Conservation (phyloP, 2,329 filamentous ascomycete genomes). For the Xylaria hypoxylon region DNA sequence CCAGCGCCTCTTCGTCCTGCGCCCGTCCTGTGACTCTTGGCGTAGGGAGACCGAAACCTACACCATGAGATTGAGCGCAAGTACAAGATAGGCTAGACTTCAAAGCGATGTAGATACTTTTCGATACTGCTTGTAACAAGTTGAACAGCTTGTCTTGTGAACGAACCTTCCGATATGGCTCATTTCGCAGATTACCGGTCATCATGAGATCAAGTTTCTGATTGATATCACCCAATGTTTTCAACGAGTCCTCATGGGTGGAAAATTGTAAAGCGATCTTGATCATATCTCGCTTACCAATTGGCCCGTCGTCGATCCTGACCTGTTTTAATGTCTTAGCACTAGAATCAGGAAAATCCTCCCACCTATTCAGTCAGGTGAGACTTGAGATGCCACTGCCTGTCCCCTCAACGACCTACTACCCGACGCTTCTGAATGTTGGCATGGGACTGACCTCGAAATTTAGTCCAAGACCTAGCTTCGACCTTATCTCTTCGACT, state of each 20-base stretch:
- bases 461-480: constrained; percentile 24
- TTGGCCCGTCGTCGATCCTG: constrained; percentile 20
- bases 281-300: constrained; percentile 30
- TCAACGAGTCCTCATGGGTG: constrained; percentile 32
- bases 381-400: background rate
- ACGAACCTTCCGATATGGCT: constrained; percentile 35
- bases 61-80: constrained; percentile 40
- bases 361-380: background rate
- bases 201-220: constrained; percentile 42
- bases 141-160: constrained; percentile 41
- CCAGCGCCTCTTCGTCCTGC: constrained; percentile 40
- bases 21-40: constrained; percentile 28
- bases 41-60: constrained; percentile 36
- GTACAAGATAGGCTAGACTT: constrained; percentile 40
- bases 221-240: constrained; percentile 38
- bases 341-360: background rate
- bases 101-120: constrained; percentile 45
- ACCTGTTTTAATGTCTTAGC: constrained; percentile 22
- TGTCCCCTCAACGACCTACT: background rate
- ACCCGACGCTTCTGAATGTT: background rate
- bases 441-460: constrained; percentile 27
- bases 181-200: constrained; percentile 40
- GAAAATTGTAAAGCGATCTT: constrained; percentile 34
- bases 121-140: constrained; percentile 40
- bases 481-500: constrained; percentile 39